Conservation (phyloP, 2,329 filamentous ascomycete species). For the Aspergillus spinulosporus region DNA sequence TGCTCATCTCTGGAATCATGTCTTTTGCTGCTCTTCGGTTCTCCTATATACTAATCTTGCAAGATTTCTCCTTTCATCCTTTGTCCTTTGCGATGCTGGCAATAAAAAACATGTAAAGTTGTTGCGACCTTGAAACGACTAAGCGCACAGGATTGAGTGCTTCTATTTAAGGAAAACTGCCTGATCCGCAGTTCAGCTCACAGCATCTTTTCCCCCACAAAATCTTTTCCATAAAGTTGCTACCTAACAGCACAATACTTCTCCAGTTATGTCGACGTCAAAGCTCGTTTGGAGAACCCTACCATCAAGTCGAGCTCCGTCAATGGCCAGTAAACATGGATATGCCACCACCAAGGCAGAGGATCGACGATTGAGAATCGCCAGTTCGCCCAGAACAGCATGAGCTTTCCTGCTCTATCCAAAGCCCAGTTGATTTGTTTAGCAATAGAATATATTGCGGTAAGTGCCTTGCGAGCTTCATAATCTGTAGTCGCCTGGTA, state of each 20-base stretch:
- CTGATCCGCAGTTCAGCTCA: neutral
- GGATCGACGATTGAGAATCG: conserved; percentile 58
- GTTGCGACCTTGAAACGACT: neutral
- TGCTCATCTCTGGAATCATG: neutral
- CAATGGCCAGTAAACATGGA: conserved; percentile 58
- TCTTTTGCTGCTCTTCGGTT: neutral
- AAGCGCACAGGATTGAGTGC: neutral
- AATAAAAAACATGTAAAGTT: neutral
- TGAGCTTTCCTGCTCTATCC: conserved; percentile 31
- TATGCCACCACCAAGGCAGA: conserved; percentile 58
- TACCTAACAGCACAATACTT: neutral
- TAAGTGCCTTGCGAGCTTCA: conserved; percentile 14
- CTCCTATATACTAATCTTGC: neutral
- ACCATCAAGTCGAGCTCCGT: conserved; percentile 22
- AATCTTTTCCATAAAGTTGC: neutral
- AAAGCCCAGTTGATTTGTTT: conserved; percentile 22
- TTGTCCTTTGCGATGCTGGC: too few species aligned
- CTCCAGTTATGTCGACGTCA: neutral
- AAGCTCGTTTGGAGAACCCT: neutral
- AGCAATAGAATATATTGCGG: conserved; percentile 25
- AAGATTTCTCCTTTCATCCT: neutral
- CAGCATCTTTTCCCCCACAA: neutral
- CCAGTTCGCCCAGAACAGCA: conserved; percentile 57
- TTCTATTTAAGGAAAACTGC: neutral
- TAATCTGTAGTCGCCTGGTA: conserved; percentile 11